Percentiles rank a stretch among this genome's conserved stretches.
Evolutionary conservation across 345 rosid species (phyloP).

Genomic region (Boechera divaricarpa): DNA sequence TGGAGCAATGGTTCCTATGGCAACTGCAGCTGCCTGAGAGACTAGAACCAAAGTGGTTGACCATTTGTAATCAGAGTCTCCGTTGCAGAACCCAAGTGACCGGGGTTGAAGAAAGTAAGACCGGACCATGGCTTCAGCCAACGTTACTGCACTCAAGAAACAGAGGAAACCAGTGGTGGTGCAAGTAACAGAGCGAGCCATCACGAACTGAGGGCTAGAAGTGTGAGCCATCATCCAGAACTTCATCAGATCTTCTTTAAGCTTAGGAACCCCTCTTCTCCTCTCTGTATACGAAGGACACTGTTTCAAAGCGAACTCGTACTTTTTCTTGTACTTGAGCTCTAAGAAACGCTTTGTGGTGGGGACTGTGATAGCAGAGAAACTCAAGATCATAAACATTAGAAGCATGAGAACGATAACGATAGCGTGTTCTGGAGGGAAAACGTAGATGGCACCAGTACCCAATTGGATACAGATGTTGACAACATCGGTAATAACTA

Average conservation of each 20-base stretch:
- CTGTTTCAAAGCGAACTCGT: conserved; percentile 58
- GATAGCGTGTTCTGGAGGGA: conserved; percentile 66
- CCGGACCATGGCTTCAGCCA: conserved; percentile 72
- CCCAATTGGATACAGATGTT: conserved; percentile 78
- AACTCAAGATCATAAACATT: conserved; percentile 60
- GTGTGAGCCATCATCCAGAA: conserved; percentile 95
- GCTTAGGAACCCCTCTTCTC: conserved; percentile 42
- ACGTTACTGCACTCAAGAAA: conserved; percentile 57
- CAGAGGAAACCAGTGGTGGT: conserved; percentile 82
- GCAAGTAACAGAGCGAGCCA: conserved; percentile 81
- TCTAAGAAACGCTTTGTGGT: conserved; percentile 59
- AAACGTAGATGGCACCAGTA: conserved; percentile 73
- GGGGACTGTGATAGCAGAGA: conserved; percentile 65
- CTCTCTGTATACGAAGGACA: conserved; percentile 42
- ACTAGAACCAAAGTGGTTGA: conserved; percentile 59
- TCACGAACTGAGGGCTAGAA: conserved; percentile 81
- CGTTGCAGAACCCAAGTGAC: conserved; percentile 66
- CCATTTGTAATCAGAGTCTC: conserved; percentile 87
- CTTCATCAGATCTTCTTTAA: conserved; percentile 67
- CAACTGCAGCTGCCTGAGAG: conserved; percentile 67
- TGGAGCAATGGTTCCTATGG: conserved; percentile 71
- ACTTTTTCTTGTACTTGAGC: conserved; percentile 61
- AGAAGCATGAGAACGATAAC: conserved; percentile 64
- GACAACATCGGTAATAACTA: conserved; percentile 67
- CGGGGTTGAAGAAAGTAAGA: conserved; percentile 58